phyloP scores from a whole-genome alignment of 2,329 filamentous ascomycete genomes.

The Myriosclerotinia scirpicola region DNA sequence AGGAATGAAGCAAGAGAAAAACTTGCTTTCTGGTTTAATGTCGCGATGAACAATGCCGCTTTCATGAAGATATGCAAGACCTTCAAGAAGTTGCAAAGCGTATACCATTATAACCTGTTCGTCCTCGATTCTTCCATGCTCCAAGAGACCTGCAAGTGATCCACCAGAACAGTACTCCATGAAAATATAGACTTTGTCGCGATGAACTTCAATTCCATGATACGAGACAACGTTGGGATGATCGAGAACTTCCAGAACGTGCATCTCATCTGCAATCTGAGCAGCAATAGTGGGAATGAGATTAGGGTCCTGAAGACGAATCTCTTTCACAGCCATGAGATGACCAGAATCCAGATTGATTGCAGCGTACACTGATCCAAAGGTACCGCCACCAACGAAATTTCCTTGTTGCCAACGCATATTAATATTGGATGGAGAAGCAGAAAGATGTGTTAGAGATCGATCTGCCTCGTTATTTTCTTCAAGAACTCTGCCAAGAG shows the following conservation, averaged over 20 bases:
- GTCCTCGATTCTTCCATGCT: constrained; percentile 96
- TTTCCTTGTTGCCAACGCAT: constrained; percentile 99
- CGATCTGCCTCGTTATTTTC: constrained; percentile 94
- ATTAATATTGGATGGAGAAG: constrained; percentile 90
- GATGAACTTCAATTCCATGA: constrained; percentile 95
- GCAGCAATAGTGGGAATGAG: constrained; percentile 90
- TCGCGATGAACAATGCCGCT: constrained; percentile 91
- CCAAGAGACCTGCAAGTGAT: constrained; percentile 82
- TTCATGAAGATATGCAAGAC: constrained; percentile 89
- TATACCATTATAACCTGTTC: constrained; percentile 98
- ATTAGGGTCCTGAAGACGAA: constrained; percentile 93
- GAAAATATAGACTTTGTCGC: constrained; percentile 99
- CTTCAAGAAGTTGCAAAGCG: constrained; percentile 88
- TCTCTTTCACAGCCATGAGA: constrained; percentile 98
- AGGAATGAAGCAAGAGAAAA: constrained; percentile 1
- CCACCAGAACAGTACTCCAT: constrained; percentile 99
- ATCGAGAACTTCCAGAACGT: constrained; percentile 89
- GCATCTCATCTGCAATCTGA: constrained; percentile 97
- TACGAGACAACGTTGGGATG: constrained; percentile 98
- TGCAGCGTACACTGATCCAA: constrained; percentile 94
- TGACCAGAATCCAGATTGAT: constrained; percentile 97
- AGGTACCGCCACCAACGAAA: constrained; percentile 94
- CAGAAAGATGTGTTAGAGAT: constrained; percentile 89
- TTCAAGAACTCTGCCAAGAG: constrained; percentile 86
- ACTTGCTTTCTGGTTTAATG: constrained; percentile 94